Conservation (phyloP, 805 yeast species). For the Candida xyloterini region DNA sequence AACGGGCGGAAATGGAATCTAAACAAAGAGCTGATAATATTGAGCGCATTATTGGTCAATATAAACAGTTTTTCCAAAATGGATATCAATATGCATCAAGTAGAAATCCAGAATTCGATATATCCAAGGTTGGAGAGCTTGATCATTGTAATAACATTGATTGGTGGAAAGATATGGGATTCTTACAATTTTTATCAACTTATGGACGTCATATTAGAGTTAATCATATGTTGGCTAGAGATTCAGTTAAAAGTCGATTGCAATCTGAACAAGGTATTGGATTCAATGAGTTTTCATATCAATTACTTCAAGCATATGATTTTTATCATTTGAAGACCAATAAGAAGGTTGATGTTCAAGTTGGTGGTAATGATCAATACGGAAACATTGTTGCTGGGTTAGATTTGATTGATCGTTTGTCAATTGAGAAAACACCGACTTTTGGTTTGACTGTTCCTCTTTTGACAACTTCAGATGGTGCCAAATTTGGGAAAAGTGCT, state of each 20-base stretch:
- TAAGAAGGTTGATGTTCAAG: slow-evolving; percentile 65
- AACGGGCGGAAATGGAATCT: slow-evolving; percentile 51
- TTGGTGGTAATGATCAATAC: slow-evolving; percentile 98
- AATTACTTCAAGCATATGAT: slow-evolving; percentile 89
- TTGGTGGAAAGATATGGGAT: slow-evolving; percentile 82
- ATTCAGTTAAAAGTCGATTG: slow-evolving; percentile 76
- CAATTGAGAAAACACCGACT: slow-evolving; percentile 28
- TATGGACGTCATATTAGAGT: slow-evolving; percentile 81
- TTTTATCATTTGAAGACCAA: slow-evolving; percentile 73
- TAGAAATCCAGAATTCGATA: slow-evolving; percentile 34
- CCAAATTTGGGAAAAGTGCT: slow-evolving; percentile 94
- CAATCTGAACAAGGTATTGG: slow-evolving; percentile 75
- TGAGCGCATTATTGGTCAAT: slow-evolving; percentile 55
- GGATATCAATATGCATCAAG: slow-evolving; percentile 63
- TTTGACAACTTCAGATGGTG: slow-evolving; percentile 83
- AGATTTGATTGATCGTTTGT: slow-evolving; percentile 66
- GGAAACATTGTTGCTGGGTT: slow-evolving; percentile 97
- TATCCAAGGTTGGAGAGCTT: slow-evolving; percentile 16
- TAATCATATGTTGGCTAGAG: slow-evolving; percentile 83
- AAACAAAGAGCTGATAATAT: slow-evolving; percentile 45
- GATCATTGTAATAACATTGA: slow-evolving; percentile 55
- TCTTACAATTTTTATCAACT: slow-evolving; percentile 73
- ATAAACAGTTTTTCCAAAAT: slow-evolving; percentile 54
- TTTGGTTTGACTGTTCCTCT: slow-evolving; percentile 89
- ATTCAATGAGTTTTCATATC: slow-evolving; percentile 92